These are phyloP conservation scores for Solanum pimpinellifolium DNA, from an alignment of 257 asterid genomes.

Conservation along the genomic window DNA sequence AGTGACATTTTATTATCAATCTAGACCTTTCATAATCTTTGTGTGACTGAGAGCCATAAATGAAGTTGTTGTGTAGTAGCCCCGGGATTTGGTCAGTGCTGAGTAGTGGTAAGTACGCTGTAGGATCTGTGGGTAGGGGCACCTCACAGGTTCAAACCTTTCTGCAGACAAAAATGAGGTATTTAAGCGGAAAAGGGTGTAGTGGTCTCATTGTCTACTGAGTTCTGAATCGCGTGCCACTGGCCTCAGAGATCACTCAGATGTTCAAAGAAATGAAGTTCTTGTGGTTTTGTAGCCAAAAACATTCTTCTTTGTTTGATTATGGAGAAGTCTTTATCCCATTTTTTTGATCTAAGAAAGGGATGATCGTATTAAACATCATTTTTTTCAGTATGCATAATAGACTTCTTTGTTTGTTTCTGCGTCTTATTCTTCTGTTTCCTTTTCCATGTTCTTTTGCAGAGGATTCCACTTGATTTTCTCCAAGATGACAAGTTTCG, in stretches of 20 bases:
- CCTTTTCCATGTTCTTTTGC: neutral
- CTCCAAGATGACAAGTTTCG: neutral
- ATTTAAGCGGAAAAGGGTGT: neutral
- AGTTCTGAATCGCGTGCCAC: neutral
- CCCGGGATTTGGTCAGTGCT: neutral
- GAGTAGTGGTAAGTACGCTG: neutral
- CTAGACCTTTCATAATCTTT: neutral
- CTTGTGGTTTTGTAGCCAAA: neutral
- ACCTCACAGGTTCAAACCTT: neutral
- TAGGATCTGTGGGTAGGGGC: neutral
- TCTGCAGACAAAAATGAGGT: neutral
- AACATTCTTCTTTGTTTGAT: neutral
- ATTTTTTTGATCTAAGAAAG: neutral
- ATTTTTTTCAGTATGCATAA: neutral
- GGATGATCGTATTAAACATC: neutral
- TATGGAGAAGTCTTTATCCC: neutral
- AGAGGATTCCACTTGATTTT: conserved; percentile 8
- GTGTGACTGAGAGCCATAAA: neutral
- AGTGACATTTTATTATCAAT: neutral
- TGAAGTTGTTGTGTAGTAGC: neutral
- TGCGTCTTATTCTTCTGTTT: neutral
- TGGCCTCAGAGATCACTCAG: neutral
- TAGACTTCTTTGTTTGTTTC: neutral
- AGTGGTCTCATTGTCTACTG: neutral
- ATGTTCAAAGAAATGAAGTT: neutral